Conservation (phyloP, 2,329 filamentous ascomycete genomes). For the Onygenales sp. region DNA sequence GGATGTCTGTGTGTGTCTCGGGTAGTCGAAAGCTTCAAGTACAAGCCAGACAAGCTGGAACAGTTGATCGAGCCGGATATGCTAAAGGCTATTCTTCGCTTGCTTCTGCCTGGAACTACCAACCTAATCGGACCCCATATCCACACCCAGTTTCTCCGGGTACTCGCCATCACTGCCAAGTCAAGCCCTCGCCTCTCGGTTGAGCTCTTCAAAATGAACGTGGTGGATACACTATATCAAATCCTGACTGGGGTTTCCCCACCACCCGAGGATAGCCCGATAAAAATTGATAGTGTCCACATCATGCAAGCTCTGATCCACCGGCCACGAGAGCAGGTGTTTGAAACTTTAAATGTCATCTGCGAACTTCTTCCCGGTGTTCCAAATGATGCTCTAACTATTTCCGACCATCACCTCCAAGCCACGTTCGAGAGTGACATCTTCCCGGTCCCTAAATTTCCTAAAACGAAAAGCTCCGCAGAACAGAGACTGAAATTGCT, state of each 20-base stretch:
- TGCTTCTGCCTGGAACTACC: conserved; percentile 86
- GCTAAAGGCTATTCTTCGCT: conserved; percentile 71
- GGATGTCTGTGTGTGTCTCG: conserved; percentile 90
- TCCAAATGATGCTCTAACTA: conserved; percentile 46
- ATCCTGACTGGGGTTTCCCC: conserved; percentile 94
- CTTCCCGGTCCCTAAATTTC: conserved; percentile 17
- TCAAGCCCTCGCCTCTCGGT: conserved; percentile 80
- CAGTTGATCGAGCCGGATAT: conserved; percentile 84
- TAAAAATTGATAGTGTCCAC: conserved; percentile 85
- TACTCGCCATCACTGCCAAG: conserved; percentile 80
- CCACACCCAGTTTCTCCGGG: conserved; percentile 90
- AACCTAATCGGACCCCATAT: conserved; percentile 91
- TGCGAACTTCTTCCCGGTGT: conserved; percentile 83
- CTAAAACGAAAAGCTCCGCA: conserved; percentile 44
- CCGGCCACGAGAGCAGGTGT: conserved; percentile 87
- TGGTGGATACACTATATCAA: conserved; percentile 95
- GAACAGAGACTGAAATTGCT: conserved; percentile 77
- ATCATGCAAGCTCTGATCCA: conserved; percentile 99
- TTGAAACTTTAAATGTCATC: conserved; percentile 93
- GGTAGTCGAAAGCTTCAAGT: conserved; percentile 94
- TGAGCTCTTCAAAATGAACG: conserved; percentile 89
- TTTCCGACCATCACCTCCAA: conserved; percentile 38
- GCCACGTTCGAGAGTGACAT: conserved; percentile 40
- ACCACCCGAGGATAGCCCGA: conserved; percentile 60
- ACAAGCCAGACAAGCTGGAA: conserved; percentile 78